Percentiles rank a stretch among this genome's conserved stretches.
These are phyloP conservation scores for Sherardia arvensis DNA, from an alignment of 257 asterid genomes.

Conservation along the genomic window DNA sequence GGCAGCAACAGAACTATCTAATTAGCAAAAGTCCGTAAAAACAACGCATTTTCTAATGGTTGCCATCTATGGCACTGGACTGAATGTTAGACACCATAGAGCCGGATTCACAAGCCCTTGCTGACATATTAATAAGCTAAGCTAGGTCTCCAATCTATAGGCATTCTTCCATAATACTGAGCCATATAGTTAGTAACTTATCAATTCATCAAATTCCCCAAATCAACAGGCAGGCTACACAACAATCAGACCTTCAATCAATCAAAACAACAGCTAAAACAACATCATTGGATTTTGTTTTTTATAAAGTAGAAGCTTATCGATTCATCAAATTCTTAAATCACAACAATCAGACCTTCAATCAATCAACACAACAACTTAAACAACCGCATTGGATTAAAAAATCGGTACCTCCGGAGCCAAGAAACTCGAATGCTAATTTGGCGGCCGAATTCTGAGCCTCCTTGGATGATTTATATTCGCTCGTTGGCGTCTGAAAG, in stretches of 20 bases:
- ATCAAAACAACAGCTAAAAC: not conserved
- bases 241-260: not conserved
- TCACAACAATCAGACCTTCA: no score
- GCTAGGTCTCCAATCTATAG: not conserved
- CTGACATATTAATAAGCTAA: not conserved
- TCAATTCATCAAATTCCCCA: not conserved
- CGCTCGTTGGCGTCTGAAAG: not conserved
- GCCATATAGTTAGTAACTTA: no score
- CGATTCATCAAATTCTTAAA: no score
- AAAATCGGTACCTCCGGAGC: no score
- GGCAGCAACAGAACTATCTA: not conserved
- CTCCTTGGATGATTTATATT: constrained; percentile 40
- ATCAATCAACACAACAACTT: no score
- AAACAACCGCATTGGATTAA: no score
- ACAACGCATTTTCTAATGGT: not conserved
- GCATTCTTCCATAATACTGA: not conserved
- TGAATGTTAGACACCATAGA: not conserved
- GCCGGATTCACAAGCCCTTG: not conserved
- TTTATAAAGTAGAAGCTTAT: not conserved
- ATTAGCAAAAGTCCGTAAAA: not conserved
- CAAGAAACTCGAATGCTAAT: constrained; percentile 29
- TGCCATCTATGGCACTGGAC: not conserved
- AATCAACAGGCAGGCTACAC: not conserved
- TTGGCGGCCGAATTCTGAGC: constrained; percentile 58
- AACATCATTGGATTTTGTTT: not conserved